Evolutionary conservation across 1,284 basidiomycete species (phyloP).

Genomic region (Cystobasidiaceae sp.): DNA sequence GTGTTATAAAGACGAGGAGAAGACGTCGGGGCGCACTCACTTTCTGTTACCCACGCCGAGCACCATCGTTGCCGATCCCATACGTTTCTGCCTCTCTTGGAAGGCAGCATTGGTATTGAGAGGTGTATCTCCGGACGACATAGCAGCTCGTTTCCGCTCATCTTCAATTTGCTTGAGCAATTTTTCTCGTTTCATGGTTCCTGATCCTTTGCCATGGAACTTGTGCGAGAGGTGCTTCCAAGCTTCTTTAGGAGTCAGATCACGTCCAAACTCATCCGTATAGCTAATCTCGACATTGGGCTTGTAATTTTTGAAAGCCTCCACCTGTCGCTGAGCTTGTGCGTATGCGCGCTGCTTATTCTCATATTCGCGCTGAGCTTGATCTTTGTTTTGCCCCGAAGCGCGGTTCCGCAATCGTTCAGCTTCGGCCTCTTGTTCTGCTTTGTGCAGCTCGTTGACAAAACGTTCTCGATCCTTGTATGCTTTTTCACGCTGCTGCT

Average conservation of each 20-base stretch:
- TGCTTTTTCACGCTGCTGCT: slow-evolving; percentile 68
- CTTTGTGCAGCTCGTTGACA: slow-evolving; percentile 75
- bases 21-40: slow-evolving; percentile 53
- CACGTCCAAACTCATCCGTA: slow-evolving; percentile 90
- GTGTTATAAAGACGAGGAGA: neutral
- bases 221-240: slow-evolving; percentile 67
- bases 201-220: slow-evolving; percentile 91
- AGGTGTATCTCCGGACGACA: slow-evolving; percentile 87
- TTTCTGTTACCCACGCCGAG: slow-evolving; percentile 87
- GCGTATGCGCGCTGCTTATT: slow-evolving; percentile 85
- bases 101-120: slow-evolving; percentile 87
- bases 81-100: slow-evolving; percentile 80
- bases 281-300: slow-evolving; percentile 95
- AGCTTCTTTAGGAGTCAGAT: slow-evolving; percentile 78
- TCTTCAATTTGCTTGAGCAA: slow-evolving; percentile 87
- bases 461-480: slow-evolving; percentile 84
- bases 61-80: slow-evolving; percentile 89
- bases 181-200: slow-evolving; percentile 91
- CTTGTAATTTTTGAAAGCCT: slow-evolving; percentile 87
- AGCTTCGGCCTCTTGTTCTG: slow-evolving; percentile 69
- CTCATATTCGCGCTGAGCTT: slow-evolving; percentile 89
- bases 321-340: slow-evolving; percentile 75
- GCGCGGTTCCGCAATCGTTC: slow-evolving; percentile 46
- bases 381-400: slow-evolving; percentile 67
- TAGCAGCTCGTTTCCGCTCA: slow-evolving; percentile 80